A percentile compares a stretch with the other conserved stretches of the same genome.
Evolutionary conservation across 1,139 yeast species (phyloP).

Genomic region (Taphrina pruni): DNA sequence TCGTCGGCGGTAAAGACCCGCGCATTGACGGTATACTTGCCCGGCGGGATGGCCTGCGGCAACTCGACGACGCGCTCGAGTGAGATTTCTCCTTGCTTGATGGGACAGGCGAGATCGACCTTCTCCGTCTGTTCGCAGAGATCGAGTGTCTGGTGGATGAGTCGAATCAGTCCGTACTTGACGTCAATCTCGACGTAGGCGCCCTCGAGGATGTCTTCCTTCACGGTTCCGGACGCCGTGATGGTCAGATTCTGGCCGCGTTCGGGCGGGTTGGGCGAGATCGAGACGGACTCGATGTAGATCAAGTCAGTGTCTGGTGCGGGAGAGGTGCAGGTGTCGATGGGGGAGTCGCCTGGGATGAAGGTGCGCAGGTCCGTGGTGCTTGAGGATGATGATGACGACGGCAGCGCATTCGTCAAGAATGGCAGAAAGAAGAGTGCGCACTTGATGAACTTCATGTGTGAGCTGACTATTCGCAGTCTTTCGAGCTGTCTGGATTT

Average conservation of each 20-base stretch:
- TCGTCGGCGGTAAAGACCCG: conserved; percentile 87
- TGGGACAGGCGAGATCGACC: conserved; percentile 79
- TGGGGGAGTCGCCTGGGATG: conserved; percentile 87
- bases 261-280: conserved; percentile 85
- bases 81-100: conserved; percentile 68
- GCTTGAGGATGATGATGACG: background rate
- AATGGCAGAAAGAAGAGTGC: conserved; percentile 8
- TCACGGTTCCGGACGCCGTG: conserved; percentile 69
- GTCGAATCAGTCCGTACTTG: conserved; percentile 84
- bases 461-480: too few relatives aligned
- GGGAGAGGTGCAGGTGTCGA: conserved; percentile 71
- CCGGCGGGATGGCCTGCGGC: conserved; percentile 96
- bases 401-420: conserved; percentile 9
- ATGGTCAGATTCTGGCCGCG: conserved; percentile 82
- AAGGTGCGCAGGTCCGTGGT: conserved; percentile 23
- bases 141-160: conserved; percentile 84
- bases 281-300: conserved; percentile 62
- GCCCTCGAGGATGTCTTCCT: conserved; percentile 69
- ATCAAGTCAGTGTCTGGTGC: conserved; percentile 62
- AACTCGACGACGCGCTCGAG: conserved; percentile 75
- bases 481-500: too few relatives aligned
- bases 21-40: conserved; percentile 77
- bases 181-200: conserved; percentile 95
- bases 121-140: conserved; percentile 79
- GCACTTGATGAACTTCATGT: conserved; percentile 14